Conservation (phyloP, 768 basidiomycete species). For the Lactarius hatsudake region DNA sequence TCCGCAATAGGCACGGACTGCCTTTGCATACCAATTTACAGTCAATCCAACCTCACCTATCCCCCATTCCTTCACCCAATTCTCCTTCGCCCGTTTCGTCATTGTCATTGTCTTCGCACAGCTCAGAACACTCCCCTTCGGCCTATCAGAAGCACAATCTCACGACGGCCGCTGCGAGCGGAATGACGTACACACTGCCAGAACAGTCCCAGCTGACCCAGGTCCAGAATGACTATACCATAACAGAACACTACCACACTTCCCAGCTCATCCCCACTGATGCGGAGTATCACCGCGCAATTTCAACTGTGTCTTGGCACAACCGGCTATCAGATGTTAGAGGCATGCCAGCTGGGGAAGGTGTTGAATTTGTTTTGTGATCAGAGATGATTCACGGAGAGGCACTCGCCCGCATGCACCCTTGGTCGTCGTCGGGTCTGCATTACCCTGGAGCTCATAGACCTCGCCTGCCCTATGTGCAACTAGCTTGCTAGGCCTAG, state of each 20-base stretch:
- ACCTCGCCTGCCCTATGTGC: slow-evolving; percentile 4
- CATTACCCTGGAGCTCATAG: background rate
- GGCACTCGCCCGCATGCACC: slow-evolving; percentile 1
- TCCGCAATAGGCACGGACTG: background rate
- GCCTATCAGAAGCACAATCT: slow-evolving; percentile 21
- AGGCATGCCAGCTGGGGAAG: slow-evolving; percentile 8
- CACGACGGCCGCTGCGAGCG: slow-evolving; percentile 1
- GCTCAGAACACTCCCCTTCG: slow-evolving; percentile 23
- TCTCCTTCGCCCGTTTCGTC: slow-evolving; percentile 28
- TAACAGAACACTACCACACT: slow-evolving; percentile 10
- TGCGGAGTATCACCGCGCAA: slow-evolving; percentile 7
- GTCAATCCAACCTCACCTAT: slow-evolving; percentile 5
- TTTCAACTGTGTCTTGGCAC: slow-evolving; percentile 16
- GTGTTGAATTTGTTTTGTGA: slow-evolving; percentile 17
- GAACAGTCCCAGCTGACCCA: slow-evolving; percentile 12
- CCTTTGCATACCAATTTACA: background rate
- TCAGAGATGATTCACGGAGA: background rate
- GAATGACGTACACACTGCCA: slow-evolving; percentile 12
- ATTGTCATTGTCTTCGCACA: slow-evolving; percentile 25
- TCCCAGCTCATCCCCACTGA: slow-evolving; percentile 4
- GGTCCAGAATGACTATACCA: background rate
- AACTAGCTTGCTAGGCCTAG: background rate
- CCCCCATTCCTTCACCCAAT: slow-evolving; percentile 15
- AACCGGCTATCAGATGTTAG: slow-evolving; percentile 7
- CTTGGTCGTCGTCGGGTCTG: background rate